A percentile compares a stretch with the other conserved stretches of the same genome.
Evolutionary conservation across 768 basidiomycete genomes (phyloP).

Genomic region (Suillus discolor): DNA sequence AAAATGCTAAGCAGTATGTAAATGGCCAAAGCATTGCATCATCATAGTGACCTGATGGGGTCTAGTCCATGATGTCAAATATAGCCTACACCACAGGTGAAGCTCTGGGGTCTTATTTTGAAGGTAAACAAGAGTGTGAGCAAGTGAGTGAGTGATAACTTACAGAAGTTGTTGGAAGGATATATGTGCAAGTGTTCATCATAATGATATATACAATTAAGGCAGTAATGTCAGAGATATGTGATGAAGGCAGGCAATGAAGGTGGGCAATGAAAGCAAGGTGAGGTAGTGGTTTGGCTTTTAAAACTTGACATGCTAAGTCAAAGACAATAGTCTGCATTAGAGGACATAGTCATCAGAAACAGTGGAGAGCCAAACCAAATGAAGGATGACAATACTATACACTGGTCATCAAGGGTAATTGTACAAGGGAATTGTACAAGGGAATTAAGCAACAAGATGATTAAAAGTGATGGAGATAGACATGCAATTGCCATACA

Average conservation of each 20-base stretch:
- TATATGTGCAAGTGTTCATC: constrained; percentile 7
- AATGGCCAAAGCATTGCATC: not conserved
- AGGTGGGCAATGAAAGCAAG: no score
- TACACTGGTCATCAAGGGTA: not conserved
- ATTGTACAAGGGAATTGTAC: not conserved
- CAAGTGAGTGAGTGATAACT: not conserved
- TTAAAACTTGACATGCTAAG: no score
- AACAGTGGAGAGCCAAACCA: not conserved
- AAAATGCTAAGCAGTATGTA: not conserved
- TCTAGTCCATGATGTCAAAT: not conserved
- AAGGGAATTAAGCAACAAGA: not conserved
- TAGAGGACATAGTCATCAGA: no score
- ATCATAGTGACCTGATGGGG: not conserved
- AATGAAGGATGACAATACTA: not conserved
- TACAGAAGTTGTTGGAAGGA: not conserved
- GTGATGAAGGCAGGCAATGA: no score
- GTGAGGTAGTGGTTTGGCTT: no score
- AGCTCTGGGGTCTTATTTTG: constrained; percentile 5
- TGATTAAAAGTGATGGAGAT: not conserved
- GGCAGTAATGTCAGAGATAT: no score
- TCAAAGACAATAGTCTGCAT: no score
- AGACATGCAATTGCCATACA: not conserved
- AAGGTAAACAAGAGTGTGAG: not conserved
- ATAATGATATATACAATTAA: no score
- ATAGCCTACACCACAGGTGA: constrained; percentile 9